Evolutionary conservation across 2,329 filamentous ascomycete genomes (phyloP).

Genomic region (Neophaeococcomyces aloes): DNA sequence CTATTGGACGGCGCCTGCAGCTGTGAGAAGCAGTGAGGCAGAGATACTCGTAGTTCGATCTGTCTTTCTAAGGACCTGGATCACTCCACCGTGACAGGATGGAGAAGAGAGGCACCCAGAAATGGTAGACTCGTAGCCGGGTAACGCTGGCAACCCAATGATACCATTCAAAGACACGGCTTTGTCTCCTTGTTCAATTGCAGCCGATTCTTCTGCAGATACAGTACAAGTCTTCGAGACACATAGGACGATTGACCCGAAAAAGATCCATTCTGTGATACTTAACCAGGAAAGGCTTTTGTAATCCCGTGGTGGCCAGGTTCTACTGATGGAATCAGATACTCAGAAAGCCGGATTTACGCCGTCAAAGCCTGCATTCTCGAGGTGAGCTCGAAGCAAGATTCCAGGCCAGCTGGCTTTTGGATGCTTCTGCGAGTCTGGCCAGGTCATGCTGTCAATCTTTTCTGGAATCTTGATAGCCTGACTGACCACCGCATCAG

Average conservation of each 20-base stretch:
- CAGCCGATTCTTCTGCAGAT: no score
- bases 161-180: neutral
- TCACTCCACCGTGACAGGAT: neutral
- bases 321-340: neutral
- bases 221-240: no score
- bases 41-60: no score
- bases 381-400: slow-evolving; percentile 20
- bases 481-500: slow-evolving; percentile 34
- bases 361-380: slow-evolving; percentile 20
- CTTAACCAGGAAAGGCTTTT: neutral
- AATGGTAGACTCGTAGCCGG: no score
- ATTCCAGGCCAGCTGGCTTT: slow-evolving; percentile 28
- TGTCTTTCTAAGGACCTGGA: no score
- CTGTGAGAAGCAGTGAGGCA: slow-evolving; percentile 10
- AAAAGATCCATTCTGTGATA: no score
- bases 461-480: slow-evolving; percentile 29
- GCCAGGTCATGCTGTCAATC: slow-evolving; percentile 21
- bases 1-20: slow-evolving; percentile 68
- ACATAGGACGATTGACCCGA: no score
- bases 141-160: no score
- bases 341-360: slow-evolving; percentile 23
- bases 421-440: slow-evolving; percentile 8
- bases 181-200: no score
- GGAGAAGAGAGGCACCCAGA: neutral
- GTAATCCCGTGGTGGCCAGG: neutral